Base-by-base conservation (phyloP, 106 monocot genomes). In the Phalaenopsis equestris region DNA sequence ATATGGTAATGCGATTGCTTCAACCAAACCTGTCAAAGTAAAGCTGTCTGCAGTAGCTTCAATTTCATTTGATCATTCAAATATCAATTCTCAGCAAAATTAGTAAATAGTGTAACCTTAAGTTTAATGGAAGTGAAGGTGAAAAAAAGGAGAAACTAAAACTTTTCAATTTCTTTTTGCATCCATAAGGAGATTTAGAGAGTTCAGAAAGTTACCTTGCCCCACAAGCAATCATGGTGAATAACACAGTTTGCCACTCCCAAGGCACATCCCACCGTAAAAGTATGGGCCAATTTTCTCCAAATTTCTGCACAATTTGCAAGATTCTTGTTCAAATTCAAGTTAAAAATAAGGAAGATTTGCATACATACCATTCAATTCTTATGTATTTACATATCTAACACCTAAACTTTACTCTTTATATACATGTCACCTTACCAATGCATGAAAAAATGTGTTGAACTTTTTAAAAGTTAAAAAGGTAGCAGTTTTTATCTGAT, bases 231-330 rank as follows among this genome's bases (percentile, higher is more conserved):
- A 93, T 5, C 89, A 90, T 93, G 49, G 89, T 89, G 41, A 98
- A 94, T 8, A 82, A 23, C 80, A 90, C 78, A 48, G 96, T 97
- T 84, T 85, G 96, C 96, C 96, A 93, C 67, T 82, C 56, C 96
- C 96, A 96, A 21, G 96, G 96, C 41, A 93, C 92, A 72, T 91
- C 87, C 96, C 96, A 96, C 14, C 89, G 82, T 75, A 81, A 79
- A 75, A 96, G 82, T 55, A 93, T 85, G n/a, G 96, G 84, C 90
- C 88, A 93, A 41, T 80, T 86, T 36, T 9, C 78, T 19, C 72
- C 45, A 4, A 75, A 85, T 65, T 43, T 84, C 93, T 93, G 79
- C 52, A 78, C 0, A 15, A 39, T 78, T 15, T 36, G 52, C 37
- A 68, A 68, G 4, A 82, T 45, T 45, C 7, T 8, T 38, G 70